phyloP scores from a whole-genome alignment of 2,329 filamentous ascomycete species.

The Sporothrix protearum region DNA sequence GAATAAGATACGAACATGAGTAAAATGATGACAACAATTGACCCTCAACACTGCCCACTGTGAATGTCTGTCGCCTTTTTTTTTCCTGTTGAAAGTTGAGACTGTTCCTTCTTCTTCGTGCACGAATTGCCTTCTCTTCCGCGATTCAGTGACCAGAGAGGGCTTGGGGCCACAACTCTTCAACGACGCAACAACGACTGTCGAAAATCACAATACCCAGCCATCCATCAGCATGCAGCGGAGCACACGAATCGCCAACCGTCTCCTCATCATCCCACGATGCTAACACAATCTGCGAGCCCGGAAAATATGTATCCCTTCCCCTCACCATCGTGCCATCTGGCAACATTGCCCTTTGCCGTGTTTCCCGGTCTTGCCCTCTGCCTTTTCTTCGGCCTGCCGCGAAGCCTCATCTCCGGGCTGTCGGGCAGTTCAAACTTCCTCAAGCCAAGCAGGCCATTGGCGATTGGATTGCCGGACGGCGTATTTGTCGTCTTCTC shows the following conservation, averaged over 20 bases:
- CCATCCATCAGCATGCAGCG: background rate
- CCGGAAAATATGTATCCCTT: background rate
- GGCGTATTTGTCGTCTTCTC: background rate
- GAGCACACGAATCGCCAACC: background rate
- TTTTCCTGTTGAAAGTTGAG: too few relatives aligned
- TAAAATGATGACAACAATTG: background rate
- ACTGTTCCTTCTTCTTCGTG: background rate
- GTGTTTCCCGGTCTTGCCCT: background rate
- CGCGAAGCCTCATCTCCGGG: background rate
- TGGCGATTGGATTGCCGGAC: conserved; percentile 10
- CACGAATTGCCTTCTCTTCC: background rate
- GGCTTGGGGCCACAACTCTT: background rate
- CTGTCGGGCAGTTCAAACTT: background rate
- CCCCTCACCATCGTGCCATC: background rate
- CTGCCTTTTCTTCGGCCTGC: background rate
- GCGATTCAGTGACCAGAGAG: conserved; percentile 7
- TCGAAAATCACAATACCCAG: background rate
- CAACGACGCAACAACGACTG: background rate
- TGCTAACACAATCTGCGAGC: background rate
- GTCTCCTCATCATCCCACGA: background rate
- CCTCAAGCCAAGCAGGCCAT: background rate
- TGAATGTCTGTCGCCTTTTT: background rate
- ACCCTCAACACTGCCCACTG: background rate
- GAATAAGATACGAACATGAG: background rate
- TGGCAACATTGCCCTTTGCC: background rate